A percentile compares a stretch with the other conserved stretches of the same genome.
Conservation (phyloP, 176 grass and related monocot species). For the Lolium multiflorum region DNA sequence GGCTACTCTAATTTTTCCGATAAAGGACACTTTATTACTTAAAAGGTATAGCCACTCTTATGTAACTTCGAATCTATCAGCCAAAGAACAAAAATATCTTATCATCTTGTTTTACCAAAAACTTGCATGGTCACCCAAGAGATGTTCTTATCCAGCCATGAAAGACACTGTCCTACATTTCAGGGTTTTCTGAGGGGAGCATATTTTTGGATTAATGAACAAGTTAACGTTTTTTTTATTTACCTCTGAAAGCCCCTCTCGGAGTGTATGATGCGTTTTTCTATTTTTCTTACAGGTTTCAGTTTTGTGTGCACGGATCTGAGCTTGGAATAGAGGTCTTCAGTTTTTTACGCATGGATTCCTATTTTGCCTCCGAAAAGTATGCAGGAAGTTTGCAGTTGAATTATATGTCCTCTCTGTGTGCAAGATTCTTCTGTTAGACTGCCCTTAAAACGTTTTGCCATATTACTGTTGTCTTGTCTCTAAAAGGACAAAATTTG, state of each 20-base stretch:
- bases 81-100: neutral
- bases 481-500: neutral
- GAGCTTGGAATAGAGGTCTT: no score
- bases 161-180: neutral
- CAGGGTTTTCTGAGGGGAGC: neutral
- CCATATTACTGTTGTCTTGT: neutral
- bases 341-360: neutral
- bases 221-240: neutral
- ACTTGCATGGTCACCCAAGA: neutral
- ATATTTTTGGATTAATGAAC: neutral
- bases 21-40: no score
- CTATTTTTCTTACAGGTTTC: neutral
- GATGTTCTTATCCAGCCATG: neutral
- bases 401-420: no score
- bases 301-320: no score
- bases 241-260: neutral
- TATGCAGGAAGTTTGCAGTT: no score
- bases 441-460: neutral
- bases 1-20: no score
- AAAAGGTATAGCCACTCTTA: no score
- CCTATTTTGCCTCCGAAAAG: no score
- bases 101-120: neutral
- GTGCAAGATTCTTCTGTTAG: neutral
- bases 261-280: neutral
- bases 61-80: neutral